A percentile compares a stretch with the other conserved stretches of the same genome.
These are phyloP conservation scores for Penicillium sclerotigenum DNA, from an alignment of 2,329 filamentous ascomycete species.

Conservation along the genomic window DNA sequence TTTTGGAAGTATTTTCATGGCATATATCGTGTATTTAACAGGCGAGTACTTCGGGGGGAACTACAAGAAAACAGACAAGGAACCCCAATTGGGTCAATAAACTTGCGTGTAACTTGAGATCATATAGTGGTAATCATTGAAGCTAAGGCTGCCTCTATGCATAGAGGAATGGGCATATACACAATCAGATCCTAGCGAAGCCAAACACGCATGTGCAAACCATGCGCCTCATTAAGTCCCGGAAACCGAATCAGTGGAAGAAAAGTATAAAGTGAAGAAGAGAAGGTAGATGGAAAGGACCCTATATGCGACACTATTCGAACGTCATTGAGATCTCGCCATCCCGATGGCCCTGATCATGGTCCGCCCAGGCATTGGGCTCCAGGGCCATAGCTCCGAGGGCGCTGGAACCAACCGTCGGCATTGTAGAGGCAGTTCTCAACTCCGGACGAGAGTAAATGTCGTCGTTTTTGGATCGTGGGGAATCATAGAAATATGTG, in stretches of 20 bases:
- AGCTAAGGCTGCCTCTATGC: background rate
- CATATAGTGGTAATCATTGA: background rate
- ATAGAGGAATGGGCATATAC: background rate
- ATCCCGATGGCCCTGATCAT: slow-evolving; percentile 65
- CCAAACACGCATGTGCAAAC: background rate
- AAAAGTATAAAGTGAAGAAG: slow-evolving; percentile 5
- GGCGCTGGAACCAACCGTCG: slow-evolving; percentile 26
- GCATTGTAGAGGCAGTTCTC: slow-evolving; percentile 33
- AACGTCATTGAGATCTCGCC: slow-evolving; percentile 79
- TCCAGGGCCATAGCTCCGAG: slow-evolving; percentile 36
- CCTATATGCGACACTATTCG: slow-evolving; percentile 51
- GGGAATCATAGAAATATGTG: slow-evolving; percentile 53
- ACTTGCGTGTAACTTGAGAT: slow-evolving; percentile 2
- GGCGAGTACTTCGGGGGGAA: too few species aligned
- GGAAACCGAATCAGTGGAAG: background rate
- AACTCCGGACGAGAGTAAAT: slow-evolving; percentile 26
- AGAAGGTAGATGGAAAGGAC: background rate
- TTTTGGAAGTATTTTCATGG: too few species aligned
- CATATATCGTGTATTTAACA: too few species aligned
- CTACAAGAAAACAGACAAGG: background rate
- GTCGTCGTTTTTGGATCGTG: slow-evolving; percentile 15
- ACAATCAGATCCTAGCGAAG: background rate
- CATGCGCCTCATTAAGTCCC: slow-evolving; percentile 1
- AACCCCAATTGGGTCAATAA: background rate
- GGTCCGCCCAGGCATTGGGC: slow-evolving; percentile 68